Evolutionary conservation across 257 asterid genomes (phyloP).

Genomic region (Ilex asprella): DNA sequence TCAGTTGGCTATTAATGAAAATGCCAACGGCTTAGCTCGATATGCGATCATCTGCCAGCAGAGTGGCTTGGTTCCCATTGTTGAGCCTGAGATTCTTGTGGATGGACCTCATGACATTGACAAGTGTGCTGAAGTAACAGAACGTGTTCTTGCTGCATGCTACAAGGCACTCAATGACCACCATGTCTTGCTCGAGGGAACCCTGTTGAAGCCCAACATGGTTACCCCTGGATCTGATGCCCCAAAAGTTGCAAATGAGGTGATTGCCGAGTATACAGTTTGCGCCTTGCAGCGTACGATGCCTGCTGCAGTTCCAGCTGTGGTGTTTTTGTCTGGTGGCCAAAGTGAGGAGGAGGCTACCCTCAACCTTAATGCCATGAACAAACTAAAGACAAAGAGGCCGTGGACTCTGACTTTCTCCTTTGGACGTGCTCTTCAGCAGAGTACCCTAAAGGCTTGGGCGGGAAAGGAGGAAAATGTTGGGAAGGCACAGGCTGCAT

Average conservation of each 20-base stretch:
- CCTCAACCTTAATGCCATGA: conserved; percentile 78
- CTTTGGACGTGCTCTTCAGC: conserved; percentile 92
- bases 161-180: conserved; percentile 76
- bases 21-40: conserved; percentile 86
- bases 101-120: conserved; percentile 59
- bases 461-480: conserved; percentile 70
- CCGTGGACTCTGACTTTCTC: conserved; percentile 90
- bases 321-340: conserved; percentile 87
- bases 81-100: conserved; percentile 80
- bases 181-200: conserved; percentile 66
- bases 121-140: conserved; percentile 65
- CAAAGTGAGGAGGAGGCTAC: conserved; percentile 96
- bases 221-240: conserved; percentile 71
- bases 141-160: conserved; percentile 67
- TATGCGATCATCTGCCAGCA: conserved; percentile 95
- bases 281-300: conserved; percentile 85
- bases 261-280: conserved; percentile 73
- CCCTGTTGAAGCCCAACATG: conserved; percentile 75
- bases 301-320: conserved; percentile 96
- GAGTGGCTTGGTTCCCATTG: conserved; percentile 74
- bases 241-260: conserved; percentile 56
- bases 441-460: conserved; percentile 95
- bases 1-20: conserved; percentile 76
- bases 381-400: conserved; percentile 66
- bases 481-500: conserved; percentile 65